phyloP scores from a whole-genome alignment of 1,284 basidiomycete genomes.

The Sanghuangporus weigelae region DNA sequence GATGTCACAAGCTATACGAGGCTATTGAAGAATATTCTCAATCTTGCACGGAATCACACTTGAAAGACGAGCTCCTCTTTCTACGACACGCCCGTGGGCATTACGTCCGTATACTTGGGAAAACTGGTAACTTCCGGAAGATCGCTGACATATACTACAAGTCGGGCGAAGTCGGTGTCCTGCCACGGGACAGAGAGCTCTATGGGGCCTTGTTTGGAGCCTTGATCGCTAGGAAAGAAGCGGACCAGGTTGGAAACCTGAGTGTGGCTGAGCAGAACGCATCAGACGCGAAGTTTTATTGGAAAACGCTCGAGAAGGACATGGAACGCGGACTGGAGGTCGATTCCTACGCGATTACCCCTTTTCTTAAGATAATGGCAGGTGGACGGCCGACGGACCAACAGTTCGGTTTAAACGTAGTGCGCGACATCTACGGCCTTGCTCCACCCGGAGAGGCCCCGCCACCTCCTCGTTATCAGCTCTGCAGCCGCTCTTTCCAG shows the following conservation, averaged over 20 bases:
- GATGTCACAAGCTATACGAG: conserved; percentile 54
- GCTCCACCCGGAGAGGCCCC: conserved; percentile 37
- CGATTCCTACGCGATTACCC: conserved; percentile 46
- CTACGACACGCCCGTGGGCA: conserved; percentile 39
- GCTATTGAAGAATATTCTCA: conserved; percentile 45
- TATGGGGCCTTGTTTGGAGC: conserved; percentile 60
- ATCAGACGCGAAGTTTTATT: conserved; percentile 60
- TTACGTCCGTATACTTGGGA: conserved; percentile 62
- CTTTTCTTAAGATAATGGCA: conserved; percentile 47
- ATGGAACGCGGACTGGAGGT: conserved; percentile 40
- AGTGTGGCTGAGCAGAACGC: conserved; percentile 27
- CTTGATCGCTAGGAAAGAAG: conserved; percentile 30
- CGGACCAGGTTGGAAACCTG: conserved; percentile 8
- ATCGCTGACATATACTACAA: conserved; percentile 70
- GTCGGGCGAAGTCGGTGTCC: conserved; percentile 50
- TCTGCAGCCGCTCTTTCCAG: conserved; percentile 43
- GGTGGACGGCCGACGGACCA: conserved; percentile 53
- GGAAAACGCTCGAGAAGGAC: conserved; percentile 54
- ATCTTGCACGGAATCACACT: conserved; percentile 42
- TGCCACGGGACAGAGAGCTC: conserved; percentile 49
- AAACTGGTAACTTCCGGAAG: conserved; percentile 49
- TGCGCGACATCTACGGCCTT: conserved; percentile 59
- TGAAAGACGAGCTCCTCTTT: conserved; percentile 39
- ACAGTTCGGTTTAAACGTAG: conserved; percentile 55
- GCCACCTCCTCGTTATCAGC: conserved; percentile 32